Evolutionary conservation across 2,329 filamentous ascomycete genomes (phyloP), one percentile per base, ranked within the genome.

Genomic region (Cladosporium colombiae): DNA sequence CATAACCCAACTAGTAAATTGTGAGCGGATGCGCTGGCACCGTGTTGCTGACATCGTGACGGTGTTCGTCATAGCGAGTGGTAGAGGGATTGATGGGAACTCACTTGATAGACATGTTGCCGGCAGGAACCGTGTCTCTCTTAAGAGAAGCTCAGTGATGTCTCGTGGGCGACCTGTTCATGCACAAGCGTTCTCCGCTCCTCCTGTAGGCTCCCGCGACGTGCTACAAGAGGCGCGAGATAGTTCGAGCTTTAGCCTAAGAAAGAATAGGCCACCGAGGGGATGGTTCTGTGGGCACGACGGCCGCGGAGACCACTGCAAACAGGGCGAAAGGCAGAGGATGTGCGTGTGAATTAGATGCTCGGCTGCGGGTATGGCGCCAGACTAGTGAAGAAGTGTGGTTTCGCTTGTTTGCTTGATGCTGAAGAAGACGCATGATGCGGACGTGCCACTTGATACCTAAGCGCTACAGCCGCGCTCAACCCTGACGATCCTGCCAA

Each of bases 1-100:
- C 93, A 97, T 97, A 55, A 97, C 94, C 94, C 94, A 97, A 78
- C 89, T 91, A 77, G 68, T 66, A 25, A 46, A 53, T 50, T 69
- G 68, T 68, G 66, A 66, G 55, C 35, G 66, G 14, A 50, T 53
- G 37, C 57, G 69, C 49, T 65, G 62, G 60, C 64, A 66, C 64
- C 31, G 37, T 50, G 46, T 14, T 29, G 37, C 44, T 8, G 53
- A 35, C 46, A 44, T 60, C 2, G 44, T 35, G 29, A 60, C 23
- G 18, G 49, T 27, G 31, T 56, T 29, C 35, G 44, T 46, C 50
- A 63, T 70, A 63, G 64, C 35, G 33, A 46, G 33, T 25, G 23
- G 61, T 25, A 40, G 23, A 29, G 27, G 49, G 40, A 23, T 18
- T 25, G 46, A 7, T 33, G 61, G 13, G 13, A 35, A 40, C 46